Evolutionary conservation across 805 yeast species (phyloP).

Genomic region (Cyberlindnera maclurae): DNA sequence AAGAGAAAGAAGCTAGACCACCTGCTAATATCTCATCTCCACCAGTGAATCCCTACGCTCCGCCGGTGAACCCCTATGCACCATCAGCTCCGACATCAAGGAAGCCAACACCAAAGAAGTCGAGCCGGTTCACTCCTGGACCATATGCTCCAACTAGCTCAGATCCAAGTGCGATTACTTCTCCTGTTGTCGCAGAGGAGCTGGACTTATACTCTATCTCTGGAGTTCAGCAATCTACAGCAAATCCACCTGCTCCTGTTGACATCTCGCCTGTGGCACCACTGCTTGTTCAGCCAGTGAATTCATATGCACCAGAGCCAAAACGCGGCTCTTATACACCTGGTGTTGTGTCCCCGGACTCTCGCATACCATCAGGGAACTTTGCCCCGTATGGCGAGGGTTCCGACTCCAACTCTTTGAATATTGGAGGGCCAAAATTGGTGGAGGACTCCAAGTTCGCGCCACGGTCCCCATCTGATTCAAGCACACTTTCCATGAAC

Average conservation of each 20-base stretch:
- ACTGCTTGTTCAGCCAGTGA: no score
- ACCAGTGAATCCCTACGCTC: slow-evolving; percentile 1
- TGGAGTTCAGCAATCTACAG: slow-evolving; percentile 7
- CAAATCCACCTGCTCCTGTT: slow-evolving; percentile 6
- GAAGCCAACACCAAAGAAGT: slow-evolving; percentile 6
- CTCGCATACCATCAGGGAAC: slow-evolving; percentile 3
- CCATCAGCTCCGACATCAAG: slow-evolving; percentile 4
- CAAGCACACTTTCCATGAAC: slow-evolving; percentile 7
- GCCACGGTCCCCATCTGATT: slow-evolving; percentile 11
- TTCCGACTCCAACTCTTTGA: background rate
- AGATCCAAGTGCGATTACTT: background rate
- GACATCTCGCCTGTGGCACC: background rate
- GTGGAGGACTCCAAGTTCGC: slow-evolving; percentile 9
- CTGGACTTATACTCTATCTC: slow-evolving; percentile 13
- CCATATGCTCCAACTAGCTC: slow-evolving; percentile 8
- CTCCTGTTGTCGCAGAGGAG: slow-evolving; percentile 10
- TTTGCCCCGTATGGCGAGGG: slow-evolving; percentile 8
- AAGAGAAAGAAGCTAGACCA: background rate
- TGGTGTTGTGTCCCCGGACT: background rate
- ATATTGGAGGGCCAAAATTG: slow-evolving; percentile 8
- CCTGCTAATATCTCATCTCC: slow-evolving; percentile 1
- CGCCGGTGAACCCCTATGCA: background rate
- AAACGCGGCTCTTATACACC: background rate
- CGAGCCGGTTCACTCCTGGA: slow-evolving; percentile 12
- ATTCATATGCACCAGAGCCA: background rate